A percentile compares a stretch with the other conserved stretches of the same genome.
Evolutionary conservation across 176 grass and related monocot species (phyloP).

Genomic region (Guadua angustifolia): DNA sequence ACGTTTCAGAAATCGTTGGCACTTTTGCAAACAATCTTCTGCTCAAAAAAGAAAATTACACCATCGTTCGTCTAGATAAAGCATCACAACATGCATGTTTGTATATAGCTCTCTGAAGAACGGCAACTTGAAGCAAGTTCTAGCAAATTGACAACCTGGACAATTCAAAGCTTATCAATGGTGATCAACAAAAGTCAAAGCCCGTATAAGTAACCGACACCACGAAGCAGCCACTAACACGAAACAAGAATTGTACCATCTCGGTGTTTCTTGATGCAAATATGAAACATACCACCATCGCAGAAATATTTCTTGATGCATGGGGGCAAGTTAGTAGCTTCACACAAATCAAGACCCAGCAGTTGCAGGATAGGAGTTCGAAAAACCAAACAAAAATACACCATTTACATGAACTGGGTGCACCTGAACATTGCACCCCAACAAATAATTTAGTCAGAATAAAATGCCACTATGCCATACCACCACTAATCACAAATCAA

Average conservation of each 20-base stretch:
- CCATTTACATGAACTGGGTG: slow-evolving; percentile 49
- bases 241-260: not conserved
- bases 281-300: not conserved
- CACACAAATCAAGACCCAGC: slow-evolving; percentile 17
- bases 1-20: not conserved
- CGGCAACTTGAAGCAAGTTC: not conserved
- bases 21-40: not conserved
- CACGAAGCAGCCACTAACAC: not conserved
- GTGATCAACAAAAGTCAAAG: not conserved
- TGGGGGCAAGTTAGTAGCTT: not conserved
- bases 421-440: slow-evolving; percentile 35
- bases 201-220: not conserved
- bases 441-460: slow-evolving; percentile 50
- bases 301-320: slow-evolving; percentile 11
- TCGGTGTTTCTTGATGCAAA: not conserved
- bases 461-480: slow-evolving; percentile 37
- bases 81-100: not conserved
- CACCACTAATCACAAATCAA: slow-evolving; percentile 56
- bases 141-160: not conserved
- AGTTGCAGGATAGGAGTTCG: slow-evolving; percentile 19
- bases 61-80: not conserved
- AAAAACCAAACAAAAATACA: slow-evolving; percentile 8
- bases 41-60: not conserved
- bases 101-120: not conserved
- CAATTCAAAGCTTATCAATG: not conserved